These are phyloP conservation scores for Amphirosellinia nigrospora DNA, from an alignment of 495 filamentous ascomycete species.

Conservation along the genomic window DNA sequence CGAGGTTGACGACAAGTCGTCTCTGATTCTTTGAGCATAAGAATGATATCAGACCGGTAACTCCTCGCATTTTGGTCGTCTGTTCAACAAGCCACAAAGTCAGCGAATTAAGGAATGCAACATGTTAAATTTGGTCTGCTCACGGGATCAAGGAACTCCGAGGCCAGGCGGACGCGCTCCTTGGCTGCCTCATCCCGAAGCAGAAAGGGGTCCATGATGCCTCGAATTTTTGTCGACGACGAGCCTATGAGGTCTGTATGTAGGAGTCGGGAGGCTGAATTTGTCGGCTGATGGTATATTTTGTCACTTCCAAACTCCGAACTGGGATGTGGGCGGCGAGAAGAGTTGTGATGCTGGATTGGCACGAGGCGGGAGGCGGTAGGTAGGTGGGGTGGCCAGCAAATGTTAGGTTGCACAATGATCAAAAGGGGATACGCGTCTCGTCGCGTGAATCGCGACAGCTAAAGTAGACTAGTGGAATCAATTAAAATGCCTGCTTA, in stretches of 20 bases:
- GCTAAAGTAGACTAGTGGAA: no score
- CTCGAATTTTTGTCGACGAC: slow-evolving; percentile 3
- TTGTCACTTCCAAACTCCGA: slow-evolving; percentile 1
- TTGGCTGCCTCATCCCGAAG: slow-evolving; percentile 82
- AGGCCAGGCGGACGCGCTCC: slow-evolving; percentile 78
- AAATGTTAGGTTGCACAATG: neutral
- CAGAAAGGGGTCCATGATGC: slow-evolving; percentile 71
- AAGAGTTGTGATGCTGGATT: slow-evolving; percentile 11
- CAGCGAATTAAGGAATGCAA: slow-evolving; percentile 23
- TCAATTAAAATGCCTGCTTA: slow-evolving; percentile 30
- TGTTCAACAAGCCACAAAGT: slow-evolving; percentile 29
- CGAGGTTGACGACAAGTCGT: slow-evolving; percentile 83
- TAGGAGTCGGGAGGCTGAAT: neutral
- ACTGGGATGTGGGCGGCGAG: neutral
- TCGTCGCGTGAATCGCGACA: no score
- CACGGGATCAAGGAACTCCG: slow-evolving; percentile 87
- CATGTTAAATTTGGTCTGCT: slow-evolving; percentile 32
- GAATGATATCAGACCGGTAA: slow-evolving; percentile 84
- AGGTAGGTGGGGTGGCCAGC: neutral
- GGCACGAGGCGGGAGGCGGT: neutral
- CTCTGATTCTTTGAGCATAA: slow-evolving; percentile 87
- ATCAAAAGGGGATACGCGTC: slow-evolving; percentile 17
- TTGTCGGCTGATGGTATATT: neutral
- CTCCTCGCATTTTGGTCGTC: slow-evolving; percentile 67
- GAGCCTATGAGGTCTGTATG: neutral